These are phyloP conservation scores for Diaporthe longicolla DNA, from an alignment of 2,329 filamentous ascomycete genomes.

Conservation along the genomic window DNA sequence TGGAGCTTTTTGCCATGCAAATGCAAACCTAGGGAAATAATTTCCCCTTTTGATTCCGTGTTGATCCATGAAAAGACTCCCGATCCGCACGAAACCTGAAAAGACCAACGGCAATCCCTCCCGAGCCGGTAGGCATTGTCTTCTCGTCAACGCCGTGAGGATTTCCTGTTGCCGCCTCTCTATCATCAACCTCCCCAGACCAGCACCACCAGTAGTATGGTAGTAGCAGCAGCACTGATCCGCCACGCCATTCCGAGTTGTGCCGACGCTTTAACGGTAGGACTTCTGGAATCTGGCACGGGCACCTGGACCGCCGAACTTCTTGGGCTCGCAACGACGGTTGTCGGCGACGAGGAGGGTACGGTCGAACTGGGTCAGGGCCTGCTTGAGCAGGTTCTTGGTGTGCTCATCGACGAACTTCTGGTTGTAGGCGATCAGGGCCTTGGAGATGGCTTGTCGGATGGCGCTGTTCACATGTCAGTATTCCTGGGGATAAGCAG, in stretches of 20 bases:
- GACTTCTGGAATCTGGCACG: slow-evolving; percentile 99
- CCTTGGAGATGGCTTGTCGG: slow-evolving; percentile 99
- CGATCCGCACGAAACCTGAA: slow-evolving; percentile 48
- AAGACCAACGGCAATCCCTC: slow-evolving; percentile 42
- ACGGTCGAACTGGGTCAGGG: slow-evolving; percentile 81
- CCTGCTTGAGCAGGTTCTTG: slow-evolving; percentile 99
- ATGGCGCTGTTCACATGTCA: slow-evolving; percentile 71
- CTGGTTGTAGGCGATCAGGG: slow-evolving; percentile 88
- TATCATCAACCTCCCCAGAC: slow-evolving; percentile 42
- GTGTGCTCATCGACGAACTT: slow-evolving; percentile 97
- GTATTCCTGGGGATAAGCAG: slow-evolving; percentile 4
- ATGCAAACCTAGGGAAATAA: slow-evolving; percentile 60
- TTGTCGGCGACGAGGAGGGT: slow-evolving; percentile 96
- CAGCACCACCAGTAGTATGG: slow-evolving; percentile 49
- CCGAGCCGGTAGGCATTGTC: slow-evolving; percentile 36
- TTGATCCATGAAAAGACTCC: slow-evolving; percentile 44
- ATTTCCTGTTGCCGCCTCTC: slow-evolving; percentile 39
- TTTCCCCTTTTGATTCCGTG: slow-evolving; percentile 50
- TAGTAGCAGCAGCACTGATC: slow-evolving; percentile 35
- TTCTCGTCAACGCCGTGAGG: slow-evolving; percentile 38
- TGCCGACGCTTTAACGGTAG: slow-evolving; percentile 82
- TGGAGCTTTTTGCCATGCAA: slow-evolving; percentile 62
- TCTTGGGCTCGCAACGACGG: slow-evolving; percentile 99
- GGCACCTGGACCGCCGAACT: slow-evolving; percentile 94
- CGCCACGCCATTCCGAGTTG: slow-evolving; percentile 42